Evolutionary conservation across 441 rosid species (phyloP).

Genomic region (Heliophila coronopifolia): DNA sequence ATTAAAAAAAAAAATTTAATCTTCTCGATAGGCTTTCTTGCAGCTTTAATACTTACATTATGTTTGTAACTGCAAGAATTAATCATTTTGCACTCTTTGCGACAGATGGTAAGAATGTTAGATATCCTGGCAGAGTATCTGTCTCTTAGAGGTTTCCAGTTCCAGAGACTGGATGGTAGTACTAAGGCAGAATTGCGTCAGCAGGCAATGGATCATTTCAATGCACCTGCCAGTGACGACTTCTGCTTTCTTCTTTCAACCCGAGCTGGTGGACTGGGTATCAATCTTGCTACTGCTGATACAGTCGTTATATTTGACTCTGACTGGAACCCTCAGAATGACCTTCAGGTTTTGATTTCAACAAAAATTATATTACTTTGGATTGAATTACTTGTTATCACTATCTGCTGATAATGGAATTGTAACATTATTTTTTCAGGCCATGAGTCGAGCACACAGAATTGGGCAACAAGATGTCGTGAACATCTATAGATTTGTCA

Average conservation of each 20-base stretch:
- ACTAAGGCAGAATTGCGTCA: conserved; percentile 97
- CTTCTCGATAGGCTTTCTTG: conserved; percentile 8
- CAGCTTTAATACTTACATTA: background rate
- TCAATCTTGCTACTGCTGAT: conserved; percentile 98
- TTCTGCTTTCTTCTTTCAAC: conserved; percentile 99
- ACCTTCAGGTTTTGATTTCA: conserved; percentile 64
- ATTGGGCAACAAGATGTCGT: conserved; percentile 99
- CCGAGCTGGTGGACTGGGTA: conserved; percentile 99
- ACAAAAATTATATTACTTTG: conserved; percentile 7
- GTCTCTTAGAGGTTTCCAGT: conserved; percentile 90
- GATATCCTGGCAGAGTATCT: conserved; percentile 90
- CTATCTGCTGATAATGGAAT: conserved; percentile 9
- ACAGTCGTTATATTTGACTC: conserved; percentile 99
- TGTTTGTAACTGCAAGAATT: background rate
- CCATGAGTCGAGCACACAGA: conserved; percentile 99
- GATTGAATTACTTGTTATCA: conserved; percentile 6
- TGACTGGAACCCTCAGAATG: conserved; percentile 99
- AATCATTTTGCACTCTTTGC: conserved; percentile 13
- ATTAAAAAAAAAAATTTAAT: background rate
- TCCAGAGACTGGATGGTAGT: conserved; percentile 98
- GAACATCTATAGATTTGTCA: conserved; percentile 97
- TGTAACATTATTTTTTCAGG: conserved; percentile 43
- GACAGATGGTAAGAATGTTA: conserved; percentile 98
- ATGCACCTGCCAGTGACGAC: conserved; percentile 98
- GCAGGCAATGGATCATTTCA: conserved; percentile 99